Evolutionary conservation across 164 flowering plant genomes (phyloP).

Genomic region (Umbellularia californica): DNA sequence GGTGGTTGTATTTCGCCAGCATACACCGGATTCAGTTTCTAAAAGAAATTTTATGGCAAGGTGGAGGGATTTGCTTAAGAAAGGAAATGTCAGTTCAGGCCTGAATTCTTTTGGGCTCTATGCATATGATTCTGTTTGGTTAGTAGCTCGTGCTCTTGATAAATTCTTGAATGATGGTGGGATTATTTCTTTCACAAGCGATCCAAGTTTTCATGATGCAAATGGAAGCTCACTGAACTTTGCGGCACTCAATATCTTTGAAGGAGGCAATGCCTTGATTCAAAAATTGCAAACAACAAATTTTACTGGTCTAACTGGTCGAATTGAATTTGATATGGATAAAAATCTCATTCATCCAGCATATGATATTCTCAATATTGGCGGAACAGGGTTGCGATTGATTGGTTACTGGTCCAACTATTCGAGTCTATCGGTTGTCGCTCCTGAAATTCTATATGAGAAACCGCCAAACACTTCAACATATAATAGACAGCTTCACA

Average conservation of each 20-base stretch:
- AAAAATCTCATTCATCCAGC: constrained; percentile 56
- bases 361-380: constrained; percentile 69
- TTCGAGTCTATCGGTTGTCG: constrained; percentile 59
- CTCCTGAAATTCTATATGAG: constrained; percentile 62
- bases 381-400: constrained; percentile 41
- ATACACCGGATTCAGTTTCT: constrained; percentile 56
- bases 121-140: constrained; percentile 94
- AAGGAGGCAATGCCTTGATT: constrained; percentile 53
- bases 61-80: constrained; percentile 39
- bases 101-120: constrained; percentile 63
- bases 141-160: constrained; percentile 74
- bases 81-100: constrained; percentile 23
- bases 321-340: constrained; percentile 52
- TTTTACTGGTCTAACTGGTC: constrained; percentile 69
- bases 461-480: constrained; percentile 51
- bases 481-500: constrained; percentile 48
- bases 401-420: constrained; percentile 90
- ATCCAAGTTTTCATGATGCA: constrained; percentile 39
- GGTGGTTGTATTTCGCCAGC: constrained; percentile 72
- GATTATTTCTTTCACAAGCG: constrained; percentile 47
- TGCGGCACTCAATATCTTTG: constrained; percentile 42
- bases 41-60: constrained; percentile 47
- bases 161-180: constrained; percentile 50
- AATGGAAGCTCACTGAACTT: constrained; percentile 44
- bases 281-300: constrained; percentile 36